A percentile compares a stretch with the other conserved stretches of the same genome.
These are phyloP conservation scores for Penicillium steckii DNA, from an alignment of 495 filamentous ascomycete species.

Conservation along the genomic window DNA sequence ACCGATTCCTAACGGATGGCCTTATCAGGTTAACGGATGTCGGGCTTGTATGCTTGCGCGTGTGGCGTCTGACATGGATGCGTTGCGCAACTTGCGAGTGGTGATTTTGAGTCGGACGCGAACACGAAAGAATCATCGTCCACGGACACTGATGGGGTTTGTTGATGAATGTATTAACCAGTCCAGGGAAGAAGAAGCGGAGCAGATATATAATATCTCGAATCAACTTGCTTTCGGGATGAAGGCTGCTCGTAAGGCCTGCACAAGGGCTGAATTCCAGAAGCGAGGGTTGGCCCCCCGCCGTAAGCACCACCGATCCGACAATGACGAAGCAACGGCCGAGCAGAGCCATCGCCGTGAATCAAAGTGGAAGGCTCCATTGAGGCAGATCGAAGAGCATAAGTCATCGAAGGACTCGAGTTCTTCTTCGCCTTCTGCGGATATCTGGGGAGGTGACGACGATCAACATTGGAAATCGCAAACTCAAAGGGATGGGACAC, in stretches of 20 bases:
- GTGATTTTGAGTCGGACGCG: slow-evolving; percentile 31
- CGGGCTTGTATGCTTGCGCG: slow-evolving; percentile 43
- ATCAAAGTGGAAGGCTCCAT: not conserved
- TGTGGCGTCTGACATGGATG: slow-evolving; percentile 19
- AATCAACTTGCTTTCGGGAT: slow-evolving; percentile 18
- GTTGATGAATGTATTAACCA: slow-evolving; percentile 25
- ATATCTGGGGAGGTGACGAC: not conserved
- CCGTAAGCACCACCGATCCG: not conserved
- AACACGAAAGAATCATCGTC: slow-evolving; percentile 17
- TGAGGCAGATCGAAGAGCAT: not conserved
- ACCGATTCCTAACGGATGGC: slow-evolving; percentile 6
- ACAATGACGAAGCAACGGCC: no score
- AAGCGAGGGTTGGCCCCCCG: not conserved
- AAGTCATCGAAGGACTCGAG: not conserved
- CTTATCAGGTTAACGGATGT: slow-evolving; percentile 34
- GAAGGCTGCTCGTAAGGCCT: slow-evolving; percentile 27
- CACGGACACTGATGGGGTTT: slow-evolving; percentile 24
- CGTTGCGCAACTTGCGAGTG: slow-evolving; percentile 27
- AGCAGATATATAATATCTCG: slow-evolving; percentile 7
- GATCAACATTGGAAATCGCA: not conserved
- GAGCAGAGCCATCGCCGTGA: no score
- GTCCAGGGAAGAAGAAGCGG: slow-evolving; percentile 5
- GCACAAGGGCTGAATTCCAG: slow-evolving; percentile 10
- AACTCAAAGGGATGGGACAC: no score
- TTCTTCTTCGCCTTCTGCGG: not conserved